These are phyloP conservation scores for Xerocomus potaroensis DNA, from an alignment of 768 basidiomycete species.

Conservation along the genomic window DNA sequence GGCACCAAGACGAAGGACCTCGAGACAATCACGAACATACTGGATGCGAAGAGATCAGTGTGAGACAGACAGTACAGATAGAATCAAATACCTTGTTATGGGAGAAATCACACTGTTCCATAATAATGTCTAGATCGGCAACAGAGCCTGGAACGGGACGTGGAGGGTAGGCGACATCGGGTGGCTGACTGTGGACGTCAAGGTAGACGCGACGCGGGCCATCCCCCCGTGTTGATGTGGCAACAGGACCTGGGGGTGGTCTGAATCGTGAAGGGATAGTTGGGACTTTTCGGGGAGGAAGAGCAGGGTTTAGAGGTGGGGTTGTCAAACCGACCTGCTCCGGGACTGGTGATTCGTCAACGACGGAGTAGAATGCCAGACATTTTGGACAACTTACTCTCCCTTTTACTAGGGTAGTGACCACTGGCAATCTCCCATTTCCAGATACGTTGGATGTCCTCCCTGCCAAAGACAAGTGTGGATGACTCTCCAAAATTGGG, in stretches of 20 bases:
- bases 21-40: slow-evolving; percentile 98
- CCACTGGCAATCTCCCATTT: slow-evolving; percentile 92
- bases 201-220: slow-evolving; percentile 79
- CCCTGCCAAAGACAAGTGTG: slow-evolving; percentile 69
- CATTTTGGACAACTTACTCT: slow-evolving; percentile 49
- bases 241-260: slow-evolving; percentile 42
- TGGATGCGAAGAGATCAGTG: slow-evolving; percentile 30
- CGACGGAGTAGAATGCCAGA: not conserved
- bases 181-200: slow-evolving; percentile 58
- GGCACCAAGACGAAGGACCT: slow-evolving; percentile 86
- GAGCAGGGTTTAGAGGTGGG: slow-evolving; percentile 65
- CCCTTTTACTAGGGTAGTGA: slow-evolving; percentile 82
- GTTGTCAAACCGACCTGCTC: slow-evolving; percentile 56
- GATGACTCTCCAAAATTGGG: slow-evolving; percentile 55
- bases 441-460: slow-evolving; percentile 90
- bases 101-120: slow-evolving; percentile 92
- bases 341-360: slow-evolving; percentile 49
- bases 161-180: slow-evolving; percentile 77
- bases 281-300: slow-evolving; percentile 52
- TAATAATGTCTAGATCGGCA: slow-evolving; percentile 82
- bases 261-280: slow-evolving; percentile 47
- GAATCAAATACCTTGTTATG: slow-evolving; percentile 54
- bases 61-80: not conserved
- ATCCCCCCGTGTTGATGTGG: slow-evolving; percentile 59
- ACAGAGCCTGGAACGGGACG: slow-evolving; percentile 82